These are phyloP conservation scores for Hirsutella minnesotensis DNA, from an alignment of 2,329 filamentous ascomycete genomes.

Conservation along the genomic window DNA sequence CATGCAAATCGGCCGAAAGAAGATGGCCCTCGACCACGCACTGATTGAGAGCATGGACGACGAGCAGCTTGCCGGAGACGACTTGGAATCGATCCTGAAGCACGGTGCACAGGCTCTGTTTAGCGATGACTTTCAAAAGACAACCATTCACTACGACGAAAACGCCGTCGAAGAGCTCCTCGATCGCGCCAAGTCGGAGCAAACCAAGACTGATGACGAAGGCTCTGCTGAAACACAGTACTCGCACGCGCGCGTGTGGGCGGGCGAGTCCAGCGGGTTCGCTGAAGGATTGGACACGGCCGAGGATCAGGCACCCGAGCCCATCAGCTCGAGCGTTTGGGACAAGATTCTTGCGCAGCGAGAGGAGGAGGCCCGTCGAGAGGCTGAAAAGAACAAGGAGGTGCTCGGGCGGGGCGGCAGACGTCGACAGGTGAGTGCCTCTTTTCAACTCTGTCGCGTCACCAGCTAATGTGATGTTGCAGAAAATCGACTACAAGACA, in stretches of 20 bases:
- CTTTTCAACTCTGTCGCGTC: background rate
- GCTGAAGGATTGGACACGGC: constrained; percentile 47
- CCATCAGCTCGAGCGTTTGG: constrained; percentile 65
- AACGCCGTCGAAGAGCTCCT: constrained; percentile 78
- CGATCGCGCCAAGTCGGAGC: constrained; percentile 74
- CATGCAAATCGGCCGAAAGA: constrained; percentile 87
- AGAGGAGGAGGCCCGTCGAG: constrained; percentile 63
- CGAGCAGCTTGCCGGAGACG: constrained; percentile 65
- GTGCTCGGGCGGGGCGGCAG: constrained; percentile 79
- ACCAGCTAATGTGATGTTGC: constrained; percentile 7
- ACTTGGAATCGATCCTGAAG: constrained; percentile 77
- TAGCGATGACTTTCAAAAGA: constrained; percentile 55
- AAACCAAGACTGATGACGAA: constrained; percentile 52
- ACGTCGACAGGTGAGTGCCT: constrained; percentile 34
- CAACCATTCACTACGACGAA: constrained; percentile 71
- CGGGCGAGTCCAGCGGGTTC: constrained; percentile 61
- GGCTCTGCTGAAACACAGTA: constrained; percentile 66
- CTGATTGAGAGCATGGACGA: constrained; percentile 86
- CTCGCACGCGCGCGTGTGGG: constrained; percentile 85
- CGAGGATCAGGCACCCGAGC: constrained; percentile 37
- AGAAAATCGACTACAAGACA: constrained; percentile 24
- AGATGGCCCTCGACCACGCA: constrained; percentile 90
- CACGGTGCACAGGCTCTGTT: constrained; percentile 84
- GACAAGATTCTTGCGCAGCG: constrained; percentile 78
- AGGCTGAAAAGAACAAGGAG: constrained; percentile 55